Base-by-base conservation (phyloP, 2,329 filamentous ascomycete species). In the Tolypocladium cylindrosporum region DNA sequence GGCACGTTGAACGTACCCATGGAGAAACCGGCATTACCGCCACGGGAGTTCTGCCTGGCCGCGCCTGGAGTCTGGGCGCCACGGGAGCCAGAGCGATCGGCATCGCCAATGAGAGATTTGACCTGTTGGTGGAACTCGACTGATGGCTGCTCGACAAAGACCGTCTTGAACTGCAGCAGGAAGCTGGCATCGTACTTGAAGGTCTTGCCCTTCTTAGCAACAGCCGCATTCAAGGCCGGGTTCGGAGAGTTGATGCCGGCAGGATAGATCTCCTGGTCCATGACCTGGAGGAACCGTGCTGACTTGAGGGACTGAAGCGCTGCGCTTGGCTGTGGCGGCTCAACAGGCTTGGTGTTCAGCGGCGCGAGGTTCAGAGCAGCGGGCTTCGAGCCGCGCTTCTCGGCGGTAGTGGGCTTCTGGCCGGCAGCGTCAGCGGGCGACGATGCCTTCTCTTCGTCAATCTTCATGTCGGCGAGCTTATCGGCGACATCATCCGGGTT, bases 101-200 rank as follows among this genome's bases (percentile, higher is more conserved):
- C 79, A 63, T 96, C 92, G 59, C 93, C 93, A 64, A 99, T 86
- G 73, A 78, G 88, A 80, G 75, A 89, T 87, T 82, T 93, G 81
- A 99, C 86, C 68, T 94, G 92, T 63, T 87, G 81, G 69, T 95
- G 89, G 84, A 96, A 99, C 69, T 97, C 93, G 50, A 92, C 74
- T 0, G 91, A 96, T 16, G 94, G 94, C 76, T 97, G 95, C 79
- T 99, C 94, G 62, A 91, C 95, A 77, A 97, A 99, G 24, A 96
- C 91, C 66, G 84, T 84, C 76, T 97, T 90, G 81, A 99, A 99
- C 71, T 99, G 94, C 37, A 99, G 81, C 75, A 99, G 78, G 79
- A 99, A 99, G 66, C 88, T 87, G 67, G 92, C 90, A 75, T 97
- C 91, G 74, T 99, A 99, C 72, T 95, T 92, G 79, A 95, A 96